These are phyloP conservation scores for Erodium trifolium DNA, from an alignment of 441 rosid genomes.

Conservation along the genomic window DNA sequence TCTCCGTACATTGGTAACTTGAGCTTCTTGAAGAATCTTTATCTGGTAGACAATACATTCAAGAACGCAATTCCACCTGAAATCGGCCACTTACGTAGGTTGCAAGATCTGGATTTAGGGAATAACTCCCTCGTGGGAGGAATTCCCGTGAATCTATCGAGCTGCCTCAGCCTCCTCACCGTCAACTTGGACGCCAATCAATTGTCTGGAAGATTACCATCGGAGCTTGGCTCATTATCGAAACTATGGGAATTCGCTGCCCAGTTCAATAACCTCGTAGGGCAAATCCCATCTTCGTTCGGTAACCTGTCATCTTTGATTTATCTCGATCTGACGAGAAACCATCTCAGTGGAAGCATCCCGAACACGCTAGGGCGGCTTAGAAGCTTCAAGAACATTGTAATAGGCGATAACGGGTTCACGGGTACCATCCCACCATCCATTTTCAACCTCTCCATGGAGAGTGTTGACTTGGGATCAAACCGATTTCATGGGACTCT, in stretches of 20 bases:
- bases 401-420: constrained; percentile 4
- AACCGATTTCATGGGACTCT: constrained; percentile 21
- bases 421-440: constrained; percentile 24
- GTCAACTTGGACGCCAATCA: not conserved
- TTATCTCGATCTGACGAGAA: fast-evolving
- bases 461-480: not conserved
- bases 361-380: constrained; percentile 10
- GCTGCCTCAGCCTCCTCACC: not conserved
- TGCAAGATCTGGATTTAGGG: not conserved
- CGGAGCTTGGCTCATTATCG: not conserved
- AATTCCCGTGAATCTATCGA: not conserved
- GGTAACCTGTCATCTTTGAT: constrained; percentile 18
- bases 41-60: not conserved
- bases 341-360: constrained; percentile 14
- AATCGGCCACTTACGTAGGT: not conserved
- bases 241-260: not conserved
- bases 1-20: not conserved
- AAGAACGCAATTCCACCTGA: not conserved
- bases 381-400: not conserved
- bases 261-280: not conserved
- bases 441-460: constrained; percentile 21
- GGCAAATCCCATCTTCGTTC: constrained; percentile 17
- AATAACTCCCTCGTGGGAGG: not conserved
- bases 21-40: not conserved
- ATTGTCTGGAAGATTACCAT: not conserved